Percentiles rank a stretch among this genome's conserved stretches.
phyloP scores from a whole-genome alignment of 139 green algal species.

The Chlorella sp. region DNA sequence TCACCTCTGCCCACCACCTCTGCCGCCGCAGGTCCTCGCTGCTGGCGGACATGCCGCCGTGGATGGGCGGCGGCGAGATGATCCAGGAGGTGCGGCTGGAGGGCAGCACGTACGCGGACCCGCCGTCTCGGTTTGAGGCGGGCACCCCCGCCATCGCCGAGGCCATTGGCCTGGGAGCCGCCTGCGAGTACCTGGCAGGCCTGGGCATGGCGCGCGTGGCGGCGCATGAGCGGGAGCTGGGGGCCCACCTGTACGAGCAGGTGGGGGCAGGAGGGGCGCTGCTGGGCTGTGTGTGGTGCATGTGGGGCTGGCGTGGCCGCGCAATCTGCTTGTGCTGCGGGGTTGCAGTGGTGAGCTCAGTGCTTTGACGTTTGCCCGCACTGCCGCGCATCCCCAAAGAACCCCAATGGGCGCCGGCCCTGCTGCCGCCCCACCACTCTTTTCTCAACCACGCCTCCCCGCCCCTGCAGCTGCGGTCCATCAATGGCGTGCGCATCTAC shows the following conservation, averaged over 20 bases:
- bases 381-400: no score
- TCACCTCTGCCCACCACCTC: no score
- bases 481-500: constrained; percentile 87
- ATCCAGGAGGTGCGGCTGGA: constrained; percentile 95
- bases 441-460: background rate
- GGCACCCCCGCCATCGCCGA: constrained; percentile 95
- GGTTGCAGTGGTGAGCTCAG: background rate
- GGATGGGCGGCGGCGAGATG: constrained; percentile 98
- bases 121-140: constrained; percentile 95
- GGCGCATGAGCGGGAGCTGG: constrained; percentile 83
- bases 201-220: constrained; percentile 85
- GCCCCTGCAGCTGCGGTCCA: constrained; percentile 52
- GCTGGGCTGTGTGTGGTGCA: background rate
- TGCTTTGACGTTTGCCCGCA: no score
- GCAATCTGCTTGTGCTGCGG: background rate
- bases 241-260: constrained; percentile 81
- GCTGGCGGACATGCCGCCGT: constrained; percentile 93
- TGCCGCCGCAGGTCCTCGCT: constrained; percentile 63
- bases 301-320: background rate
- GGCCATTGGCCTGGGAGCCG: constrained; percentile 77
- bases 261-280: constrained; percentile 12
- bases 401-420: no score
- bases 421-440: no score
- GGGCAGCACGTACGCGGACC: constrained; percentile 90
- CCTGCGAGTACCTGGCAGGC: constrained; percentile 75